Percentiles rank a stretch among this genome's conserved stretches.
These are phyloP conservation scores for Pleurotus sapidus DNA, from an alignment of 768 basidiomycete genomes.

Conservation along the genomic window DNA sequence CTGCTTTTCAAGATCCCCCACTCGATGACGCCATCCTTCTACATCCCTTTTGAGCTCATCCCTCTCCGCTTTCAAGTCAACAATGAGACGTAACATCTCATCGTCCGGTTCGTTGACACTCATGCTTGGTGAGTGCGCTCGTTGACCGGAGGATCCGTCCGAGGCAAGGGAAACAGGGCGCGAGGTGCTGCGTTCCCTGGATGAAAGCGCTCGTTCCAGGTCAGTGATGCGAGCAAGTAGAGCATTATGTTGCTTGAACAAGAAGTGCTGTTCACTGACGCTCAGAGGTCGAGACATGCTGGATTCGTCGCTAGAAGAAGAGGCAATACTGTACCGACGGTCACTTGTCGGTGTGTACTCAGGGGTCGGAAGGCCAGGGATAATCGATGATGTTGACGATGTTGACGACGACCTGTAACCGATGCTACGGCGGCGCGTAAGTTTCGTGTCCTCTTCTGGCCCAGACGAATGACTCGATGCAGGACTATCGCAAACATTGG, in stretches of 20 bases:
- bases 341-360: conserved; percentile 66
- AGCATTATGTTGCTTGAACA: conserved; percentile 80
- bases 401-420: conserved; percentile 58
- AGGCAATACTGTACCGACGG: conserved; percentile 34
- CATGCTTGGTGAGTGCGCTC: conserved; percentile 22
- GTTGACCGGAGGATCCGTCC: conserved; percentile 23
- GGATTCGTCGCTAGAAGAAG: conserved; percentile 32
- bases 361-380: conserved; percentile 62
- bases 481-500: conserved; percentile 29
- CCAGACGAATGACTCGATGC: conserved; percentile 13
- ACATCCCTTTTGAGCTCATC: conserved; percentile 89
- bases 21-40: conserved; percentile 80
- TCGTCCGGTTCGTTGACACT: conserved; percentile 53
- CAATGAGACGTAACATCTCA: conserved; percentile 73
- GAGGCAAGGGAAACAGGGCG: conserved; percentile 52
- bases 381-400: conserved; percentile 22
- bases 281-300: conserved; percentile 52
- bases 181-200: conserved; percentile 39
- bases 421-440: conserved; percentile 64
- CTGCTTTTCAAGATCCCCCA: conserved; percentile 74
- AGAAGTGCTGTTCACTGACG: conserved; percentile 79
- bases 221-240: conserved; percentile 81
- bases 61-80: conserved; percentile 82
- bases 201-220: conserved; percentile 66
- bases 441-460: conserved; percentile 28